Evolutionary conservation across 306 rosid genomes (phyloP).

Genomic region (Dryas octopetala): DNA sequence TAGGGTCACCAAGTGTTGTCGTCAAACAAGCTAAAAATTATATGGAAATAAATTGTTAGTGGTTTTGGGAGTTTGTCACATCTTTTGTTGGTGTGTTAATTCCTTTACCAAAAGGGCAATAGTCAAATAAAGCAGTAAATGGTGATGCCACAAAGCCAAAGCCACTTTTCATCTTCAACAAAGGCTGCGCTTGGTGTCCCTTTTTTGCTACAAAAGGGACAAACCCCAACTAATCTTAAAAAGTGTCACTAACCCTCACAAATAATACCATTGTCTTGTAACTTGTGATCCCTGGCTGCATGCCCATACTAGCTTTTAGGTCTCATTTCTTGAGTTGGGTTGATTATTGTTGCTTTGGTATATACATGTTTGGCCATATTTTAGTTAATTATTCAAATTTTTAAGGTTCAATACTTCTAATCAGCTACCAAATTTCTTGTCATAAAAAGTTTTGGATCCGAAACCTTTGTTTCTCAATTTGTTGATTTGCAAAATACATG

Average conservation of each 20-base stretch:
- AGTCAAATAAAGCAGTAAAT: not conserved
- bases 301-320: not conserved
- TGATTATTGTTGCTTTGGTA: not conserved
- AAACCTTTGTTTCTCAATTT: too few relatives aligned
- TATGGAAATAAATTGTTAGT: not conserved
- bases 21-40: not conserved
- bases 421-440: too few relatives aligned
- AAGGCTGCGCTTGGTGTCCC: not conserved
- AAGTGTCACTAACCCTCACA: not conserved
- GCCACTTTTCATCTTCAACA: not conserved
- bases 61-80: not conserved
- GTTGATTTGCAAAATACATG: too few relatives aligned
- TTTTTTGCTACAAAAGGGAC: not conserved
- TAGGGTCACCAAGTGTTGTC: not conserved
- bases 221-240: not conserved
- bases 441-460: too few relatives aligned
- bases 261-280: not conserved
- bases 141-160: conserved; percentile 3
- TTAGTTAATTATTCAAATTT: too few relatives aligned
- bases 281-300: not conserved
- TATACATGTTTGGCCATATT: too few relatives aligned
- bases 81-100: not conserved
- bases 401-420: too few relatives aligned
- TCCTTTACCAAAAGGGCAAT: not conserved
- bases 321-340: not conserved